phyloP scores from a whole-genome alignment of 2,329 filamentous ascomycete genomes.

The Drechmeria coniospora region DNA sequence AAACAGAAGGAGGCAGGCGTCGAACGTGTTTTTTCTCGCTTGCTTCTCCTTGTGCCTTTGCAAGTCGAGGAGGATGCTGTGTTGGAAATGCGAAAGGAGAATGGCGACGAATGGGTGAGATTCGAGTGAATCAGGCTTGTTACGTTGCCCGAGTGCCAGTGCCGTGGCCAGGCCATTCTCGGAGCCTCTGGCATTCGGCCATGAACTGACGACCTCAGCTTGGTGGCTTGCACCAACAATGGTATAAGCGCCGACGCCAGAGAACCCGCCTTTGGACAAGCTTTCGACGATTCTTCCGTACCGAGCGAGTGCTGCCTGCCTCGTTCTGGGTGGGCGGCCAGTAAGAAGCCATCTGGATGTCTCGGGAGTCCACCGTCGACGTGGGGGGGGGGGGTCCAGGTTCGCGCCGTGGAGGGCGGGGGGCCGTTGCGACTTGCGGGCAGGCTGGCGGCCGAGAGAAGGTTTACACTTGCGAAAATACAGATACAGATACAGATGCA shows the following conservation, averaged over 20 bases:
- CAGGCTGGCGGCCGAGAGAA: constrained; percentile 2
- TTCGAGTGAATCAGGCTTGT: not conserved
- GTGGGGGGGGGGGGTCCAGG: too few relatives aligned
- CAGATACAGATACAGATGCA: too few relatives aligned
- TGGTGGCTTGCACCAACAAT: constrained; percentile 2
- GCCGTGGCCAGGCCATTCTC: constrained; percentile 1
- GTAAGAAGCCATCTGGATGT: constrained; percentile 10
- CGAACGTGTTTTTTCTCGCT: too few relatives aligned
- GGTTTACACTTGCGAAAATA: too few relatives aligned
- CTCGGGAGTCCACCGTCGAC: constrained; percentile 11
- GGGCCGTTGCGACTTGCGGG: constrained; percentile 3
- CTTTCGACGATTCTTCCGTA: constrained; percentile 1
- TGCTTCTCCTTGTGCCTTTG: too few relatives aligned
- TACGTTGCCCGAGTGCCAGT: constrained; percentile 2
- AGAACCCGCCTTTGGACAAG: constrained; percentile 7
- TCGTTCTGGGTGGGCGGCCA: constrained; percentile 3
- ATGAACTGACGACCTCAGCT: constrained; percentile 1
- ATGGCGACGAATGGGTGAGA: not conserved
- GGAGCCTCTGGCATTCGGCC: constrained; percentile 1
- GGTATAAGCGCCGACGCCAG: constrained; percentile 3
- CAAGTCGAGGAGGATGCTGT: too few relatives aligned
- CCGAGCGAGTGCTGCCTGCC: constrained; percentile 4
- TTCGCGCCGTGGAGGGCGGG: too few relatives aligned
- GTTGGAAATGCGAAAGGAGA: not conserved
- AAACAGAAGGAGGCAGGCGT: too few relatives aligned